Evolutionary conservation across 2,329 filamentous ascomycete genomes (phyloP).

Genomic region (Zasmidium citrigriseum): DNA sequence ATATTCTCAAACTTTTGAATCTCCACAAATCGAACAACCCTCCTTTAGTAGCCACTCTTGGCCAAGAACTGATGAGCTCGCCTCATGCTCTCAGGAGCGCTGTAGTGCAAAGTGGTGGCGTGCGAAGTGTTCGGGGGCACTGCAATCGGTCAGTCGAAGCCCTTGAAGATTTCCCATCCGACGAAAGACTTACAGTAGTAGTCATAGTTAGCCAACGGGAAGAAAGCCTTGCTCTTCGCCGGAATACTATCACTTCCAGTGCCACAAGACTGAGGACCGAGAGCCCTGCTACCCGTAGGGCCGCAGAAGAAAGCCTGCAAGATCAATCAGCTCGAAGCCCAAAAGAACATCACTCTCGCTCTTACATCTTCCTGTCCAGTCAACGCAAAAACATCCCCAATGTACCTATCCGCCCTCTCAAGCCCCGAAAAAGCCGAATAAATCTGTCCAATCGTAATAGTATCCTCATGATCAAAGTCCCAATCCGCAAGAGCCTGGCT

Average conservation of each 20-base stretch:
- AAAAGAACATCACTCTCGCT: not conserved
- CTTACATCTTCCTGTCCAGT: slow-evolving; percentile 18
- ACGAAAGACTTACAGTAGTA: slow-evolving; percentile 7
- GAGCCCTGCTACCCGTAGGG: slow-evolving; percentile 16
- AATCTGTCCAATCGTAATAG: slow-evolving; percentile 22
- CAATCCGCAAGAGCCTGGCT: slow-evolving; percentile 16
- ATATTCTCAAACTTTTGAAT: not conserved
- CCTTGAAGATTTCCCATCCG: not conserved
- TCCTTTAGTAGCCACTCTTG: slow-evolving; percentile 13
- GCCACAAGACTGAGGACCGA: slow-evolving; percentile 20
- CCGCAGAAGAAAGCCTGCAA: slow-evolving; percentile 22
- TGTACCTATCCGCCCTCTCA: slow-evolving; percentile 12
- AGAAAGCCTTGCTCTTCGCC: slow-evolving; percentile 18
- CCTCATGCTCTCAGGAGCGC: slow-evolving; percentile 12
- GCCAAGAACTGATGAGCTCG: slow-evolving; percentile 20
- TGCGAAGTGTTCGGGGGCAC: slow-evolving; percentile 20
- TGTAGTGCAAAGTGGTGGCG: slow-evolving; percentile 21
- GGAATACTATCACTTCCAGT: slow-evolving; percentile 14
- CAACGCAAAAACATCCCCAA: slow-evolving; percentile 17
- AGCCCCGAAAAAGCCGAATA: slow-evolving; percentile 19
- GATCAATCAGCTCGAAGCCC: not conserved
- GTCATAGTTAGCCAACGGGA: slow-evolving; percentile 17
- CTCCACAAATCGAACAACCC: not conserved
- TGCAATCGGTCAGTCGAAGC: not conserved
- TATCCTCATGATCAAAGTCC: slow-evolving; percentile 23